Evolutionary conservation across 2,329 filamentous ascomycete genomes (phyloP), one percentile per base, ranked within the genome.

Genomic region (Paecilomyces sp.): DNA sequence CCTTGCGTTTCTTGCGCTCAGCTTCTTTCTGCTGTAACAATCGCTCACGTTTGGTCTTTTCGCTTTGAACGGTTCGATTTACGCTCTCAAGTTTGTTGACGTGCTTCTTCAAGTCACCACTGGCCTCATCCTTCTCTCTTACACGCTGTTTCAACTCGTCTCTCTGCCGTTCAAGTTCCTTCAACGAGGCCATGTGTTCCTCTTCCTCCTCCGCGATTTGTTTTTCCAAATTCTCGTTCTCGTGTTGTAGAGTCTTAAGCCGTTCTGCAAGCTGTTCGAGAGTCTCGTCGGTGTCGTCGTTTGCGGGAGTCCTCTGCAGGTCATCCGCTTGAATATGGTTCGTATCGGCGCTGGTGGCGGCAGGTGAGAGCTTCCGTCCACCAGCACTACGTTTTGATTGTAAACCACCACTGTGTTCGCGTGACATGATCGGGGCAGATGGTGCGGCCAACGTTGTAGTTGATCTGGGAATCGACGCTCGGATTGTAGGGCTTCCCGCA

Each of bases 41-140:
- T 59, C 81, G 83, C 60, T 97, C 91, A 69, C 90, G 90, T 69
- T 92, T 90, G 0, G 84, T 82, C 66, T 88, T 90, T 61, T 89
- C 88, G 63, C 88, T 90, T 70, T 95, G 89, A 1, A 90, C 88
- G 3, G 86, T 83, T 55, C 91, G 86, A 79, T 95, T 96, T 64
- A 90, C 82, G 57, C 91, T 86, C 72, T 95, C 91, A 5, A 92
- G 85, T 54, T 85, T 85, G 57, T 90, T 88, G 57, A 95, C 87
- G 70, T 93, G 88, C 63, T 88, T 88, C 68, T 89, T 91, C 58
- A 97, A 77, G 69, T 92, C 91, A 53, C 90, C 87, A 55, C 91
- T 97, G 56, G 88, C 89, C 68, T 95, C 91, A 64, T 97, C 93
- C 73, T 95, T 96, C 69, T 96, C 91, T 71, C 90, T 94, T 58